Evolutionary conservation across 345 rosid species (phyloP), one percentile per base, ranked within the genome.

Genomic region (Gossypium rotundifolium): DNA sequence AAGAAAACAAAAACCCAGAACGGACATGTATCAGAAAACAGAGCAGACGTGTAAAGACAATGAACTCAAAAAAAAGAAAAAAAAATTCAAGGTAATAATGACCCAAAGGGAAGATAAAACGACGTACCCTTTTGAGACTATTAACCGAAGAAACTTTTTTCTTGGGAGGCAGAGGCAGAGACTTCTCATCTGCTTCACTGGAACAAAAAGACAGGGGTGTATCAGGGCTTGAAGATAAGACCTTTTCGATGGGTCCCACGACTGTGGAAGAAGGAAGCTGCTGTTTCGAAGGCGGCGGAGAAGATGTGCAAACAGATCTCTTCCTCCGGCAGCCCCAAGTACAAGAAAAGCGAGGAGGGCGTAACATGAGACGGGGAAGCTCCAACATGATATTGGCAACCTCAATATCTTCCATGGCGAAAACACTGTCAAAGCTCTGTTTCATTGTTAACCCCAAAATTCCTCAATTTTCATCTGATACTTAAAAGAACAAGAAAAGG

Each of bases 151-250:
- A 33, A 33, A 1, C 9, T 77, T 63, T 81, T 70, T 73, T 71
- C 52, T 71, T 83, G 11, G 71, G 27, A n/a, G 71, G 80, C 61
- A 73, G 40, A 33, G 40, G 40, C 7, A 33, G 74, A 13, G 54
- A 59, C 59, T 73, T 81, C 64, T 77, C 86, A 14, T 83, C 84
- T 45, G 79, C 70, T 77, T 83, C 88, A 62, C 83, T 81, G 0
- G 85, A 80, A 14, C 69, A 72, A 76, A 81, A 81, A 4, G 79
- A 73, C 2, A 81, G 78, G 1, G 86, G 88, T n/a, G 88, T 77
- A 0, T 78, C 77, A 2, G 88, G 86, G 49, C 86, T 83, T 5
- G 83, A 57, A 70, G 81, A 74, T 52, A 33, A 33, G 10, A 20
- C 68, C 61, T 76, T 76, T 45, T 52, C 52, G 25, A 73, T n/a